phyloP scores from a whole-genome alignment of 2,329 filamentous ascomycete genomes.

The Botrytis pseudocinerea region DNA sequence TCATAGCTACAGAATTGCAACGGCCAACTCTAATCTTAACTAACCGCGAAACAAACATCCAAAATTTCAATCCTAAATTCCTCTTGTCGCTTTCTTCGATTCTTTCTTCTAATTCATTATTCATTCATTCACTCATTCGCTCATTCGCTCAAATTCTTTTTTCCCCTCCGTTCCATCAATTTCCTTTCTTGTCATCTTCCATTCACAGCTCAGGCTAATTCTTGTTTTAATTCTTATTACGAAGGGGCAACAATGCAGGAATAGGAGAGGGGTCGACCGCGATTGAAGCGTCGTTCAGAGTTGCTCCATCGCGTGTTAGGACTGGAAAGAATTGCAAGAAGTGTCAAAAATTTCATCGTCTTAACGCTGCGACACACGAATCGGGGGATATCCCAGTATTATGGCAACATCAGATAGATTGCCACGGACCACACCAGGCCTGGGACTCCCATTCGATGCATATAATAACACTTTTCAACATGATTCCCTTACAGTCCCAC shows the following conservation, averaged over 20 bases:
- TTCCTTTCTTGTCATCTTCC: not conserved
- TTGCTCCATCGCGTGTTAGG: constrained; percentile 23
- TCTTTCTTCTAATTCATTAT: constrained; percentile 1
- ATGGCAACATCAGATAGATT: constrained; percentile 28
- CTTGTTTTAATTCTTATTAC: not conserved
- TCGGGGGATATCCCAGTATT: constrained; percentile 18
- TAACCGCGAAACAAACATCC: constrained; percentile 5
- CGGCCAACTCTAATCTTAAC: not conserved
- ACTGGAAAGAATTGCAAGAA: constrained; percentile 6
- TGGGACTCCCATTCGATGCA: constrained; percentile 31
- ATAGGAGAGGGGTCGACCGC: constrained; percentile 15
- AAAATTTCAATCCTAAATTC: constrained; percentile 4
- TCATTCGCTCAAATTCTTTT: constrained; percentile 11
- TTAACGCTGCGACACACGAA: constrained; percentile 9
- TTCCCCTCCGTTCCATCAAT: not conserved
- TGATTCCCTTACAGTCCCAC: constrained; percentile 27
- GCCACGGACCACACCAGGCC: constrained; percentile 26
- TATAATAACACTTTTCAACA: constrained; percentile 34
- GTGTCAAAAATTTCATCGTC: not conserved
- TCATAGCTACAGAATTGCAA: not conserved
- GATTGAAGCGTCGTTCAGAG: constrained; percentile 22
- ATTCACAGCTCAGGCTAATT: not conserved
- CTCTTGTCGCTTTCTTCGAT: not conserved
- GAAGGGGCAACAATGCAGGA: constrained; percentile 7
- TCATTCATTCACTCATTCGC: constrained; percentile 9